A percentile compares a stretch with the other conserved stretches of the same genome.
These are phyloP conservation scores for Trichophyton verrucosum DNA, from an alignment of 2,329 filamentous ascomycete species.

Conservation along the genomic window DNA sequence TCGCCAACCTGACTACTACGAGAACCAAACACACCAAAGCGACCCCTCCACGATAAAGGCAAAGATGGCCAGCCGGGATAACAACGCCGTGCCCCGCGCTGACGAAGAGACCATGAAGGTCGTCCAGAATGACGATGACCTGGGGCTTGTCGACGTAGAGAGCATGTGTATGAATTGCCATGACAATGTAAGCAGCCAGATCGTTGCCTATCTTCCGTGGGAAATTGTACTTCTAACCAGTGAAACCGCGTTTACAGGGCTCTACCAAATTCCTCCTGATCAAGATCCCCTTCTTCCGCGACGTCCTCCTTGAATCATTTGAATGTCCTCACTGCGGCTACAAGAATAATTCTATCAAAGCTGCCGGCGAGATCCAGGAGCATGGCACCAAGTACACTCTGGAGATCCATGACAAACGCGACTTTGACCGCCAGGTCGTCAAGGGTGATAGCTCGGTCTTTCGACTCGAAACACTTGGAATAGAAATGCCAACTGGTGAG, in stretches of 20 bases:
- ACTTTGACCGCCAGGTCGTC: conserved; percentile 77
- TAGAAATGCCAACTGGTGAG: conserved; percentile 83
- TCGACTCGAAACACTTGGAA: conserved; percentile 78
- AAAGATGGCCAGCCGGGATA: neutral
- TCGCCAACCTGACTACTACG: neutral
- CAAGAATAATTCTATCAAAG: conserved; percentile 86
- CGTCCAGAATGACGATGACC: conserved; percentile 24
- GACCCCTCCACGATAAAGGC: neutral
- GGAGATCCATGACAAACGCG: conserved; percentile 56
- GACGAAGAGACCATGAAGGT: neutral
- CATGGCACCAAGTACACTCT: conserved; percentile 76
- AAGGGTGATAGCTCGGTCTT: conserved; percentile 81
- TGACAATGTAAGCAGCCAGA: conserved; percentile 47
- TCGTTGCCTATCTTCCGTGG: neutral
- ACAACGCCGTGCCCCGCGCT: neutral
- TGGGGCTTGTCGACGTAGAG: conserved; percentile 42
- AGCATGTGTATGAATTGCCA: conserved; percentile 80
- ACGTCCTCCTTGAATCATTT: conserved; percentile 96
- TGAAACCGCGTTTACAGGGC: conserved; percentile 43
- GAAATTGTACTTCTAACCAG: conserved; percentile 6
- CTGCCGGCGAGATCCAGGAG: conserved; percentile 82
- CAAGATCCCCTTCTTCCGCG: conserved; percentile 90
- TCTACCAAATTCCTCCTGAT: conserved; percentile 77
- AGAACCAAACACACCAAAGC: neutral
- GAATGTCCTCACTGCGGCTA: conserved; percentile 79